Evolutionary conservation across 192 early-diverging fungal species (phyloP).

Genomic region (Dissophora globulifera): DNA sequence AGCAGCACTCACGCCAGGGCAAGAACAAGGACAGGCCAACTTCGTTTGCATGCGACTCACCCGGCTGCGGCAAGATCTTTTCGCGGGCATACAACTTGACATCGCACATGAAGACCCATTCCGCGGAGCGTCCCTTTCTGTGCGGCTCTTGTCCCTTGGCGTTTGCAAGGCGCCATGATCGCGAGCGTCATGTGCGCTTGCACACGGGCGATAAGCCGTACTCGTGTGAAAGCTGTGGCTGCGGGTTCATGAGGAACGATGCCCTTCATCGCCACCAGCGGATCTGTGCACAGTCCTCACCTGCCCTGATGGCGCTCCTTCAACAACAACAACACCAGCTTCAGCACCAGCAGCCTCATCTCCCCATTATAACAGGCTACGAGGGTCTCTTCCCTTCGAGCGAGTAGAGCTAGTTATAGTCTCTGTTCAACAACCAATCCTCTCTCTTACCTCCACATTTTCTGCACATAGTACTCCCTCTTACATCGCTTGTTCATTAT

Average conservation of each 20-base stretch:
- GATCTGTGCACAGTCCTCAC: conserved; percentile 20
- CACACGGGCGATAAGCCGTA: conserved; percentile 85
- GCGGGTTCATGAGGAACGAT: conserved; percentile 83
- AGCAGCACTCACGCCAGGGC: conserved; percentile 20
- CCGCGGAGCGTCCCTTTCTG: conserved; percentile 75
- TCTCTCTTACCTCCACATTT: too few species aligned
- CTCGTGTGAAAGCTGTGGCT: conserved; percentile 74
- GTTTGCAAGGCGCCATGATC: conserved; percentile 92
- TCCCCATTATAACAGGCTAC: background rate
- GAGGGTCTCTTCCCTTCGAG: background rate
- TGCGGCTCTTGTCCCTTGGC: conserved; percentile 76
- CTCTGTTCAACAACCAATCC: too few species aligned
- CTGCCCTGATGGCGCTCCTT: conserved; percentile 5
- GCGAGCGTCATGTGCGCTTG: conserved; percentile 85
- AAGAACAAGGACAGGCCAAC: conserved; percentile 42
- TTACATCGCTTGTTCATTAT: background rate
- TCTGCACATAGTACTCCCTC: too few species aligned
- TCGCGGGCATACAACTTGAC: conserved; percentile 81
- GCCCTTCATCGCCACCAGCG: conserved; percentile 78
- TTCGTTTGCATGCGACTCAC: conserved; percentile 21
- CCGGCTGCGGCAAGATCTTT: conserved; percentile 73
- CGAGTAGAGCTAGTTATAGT: too few species aligned
- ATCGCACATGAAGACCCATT: conserved; percentile 83
- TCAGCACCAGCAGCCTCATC: background rate
- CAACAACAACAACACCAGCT: conserved; percentile 16